Conservation (phyloP, 2,329 filamentous ascomycete species). For the Fusarium armeniacum region DNA sequence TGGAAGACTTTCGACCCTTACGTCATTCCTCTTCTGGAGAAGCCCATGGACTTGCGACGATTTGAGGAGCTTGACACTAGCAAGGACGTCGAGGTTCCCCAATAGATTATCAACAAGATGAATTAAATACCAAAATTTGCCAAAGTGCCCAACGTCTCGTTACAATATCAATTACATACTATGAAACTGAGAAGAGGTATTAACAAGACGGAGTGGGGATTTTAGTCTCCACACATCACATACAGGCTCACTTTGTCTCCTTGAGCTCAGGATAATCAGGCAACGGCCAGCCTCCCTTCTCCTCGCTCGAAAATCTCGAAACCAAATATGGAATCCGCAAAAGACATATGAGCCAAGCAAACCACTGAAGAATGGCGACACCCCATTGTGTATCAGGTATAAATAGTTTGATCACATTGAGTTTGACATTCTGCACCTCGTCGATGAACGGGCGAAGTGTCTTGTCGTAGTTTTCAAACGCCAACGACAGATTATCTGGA, state of each 20-base stretch:
- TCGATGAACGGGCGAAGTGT: conserved; percentile 25
- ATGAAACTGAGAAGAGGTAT: neutral
- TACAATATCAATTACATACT: neutral
- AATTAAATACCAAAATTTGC: neutral
- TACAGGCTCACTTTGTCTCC: neutral
- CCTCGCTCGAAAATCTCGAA: conserved; percentile 31
- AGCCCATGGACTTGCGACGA: conserved; percentile 77
- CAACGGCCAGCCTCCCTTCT: conserved; percentile 33
- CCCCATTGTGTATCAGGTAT: conserved; percentile 27
- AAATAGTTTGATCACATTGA: conserved; percentile 4
- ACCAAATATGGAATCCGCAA: conserved; percentile 22
- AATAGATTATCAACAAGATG: conserved; percentile 26
- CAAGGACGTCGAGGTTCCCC: conserved; percentile 60
- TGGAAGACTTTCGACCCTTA: conserved; percentile 84
- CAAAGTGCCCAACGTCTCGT: neutral
- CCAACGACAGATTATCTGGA: conserved; percentile 13
- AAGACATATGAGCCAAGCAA: conserved; percentile 32
- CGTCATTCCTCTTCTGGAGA: conserved; percentile 76
- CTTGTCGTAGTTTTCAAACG: conserved; percentile 34
- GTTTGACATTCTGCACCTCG: conserved; percentile 32
- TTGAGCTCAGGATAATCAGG: conserved; percentile 29
- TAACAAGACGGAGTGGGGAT: neutral
- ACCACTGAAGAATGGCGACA: conserved; percentile 29
- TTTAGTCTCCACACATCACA: too few species aligned
- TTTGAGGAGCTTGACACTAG: conserved; percentile 76